Base-by-base conservation (phyloP, 1,284 basidiomycete species). In the Trametes sp. region DNA sequence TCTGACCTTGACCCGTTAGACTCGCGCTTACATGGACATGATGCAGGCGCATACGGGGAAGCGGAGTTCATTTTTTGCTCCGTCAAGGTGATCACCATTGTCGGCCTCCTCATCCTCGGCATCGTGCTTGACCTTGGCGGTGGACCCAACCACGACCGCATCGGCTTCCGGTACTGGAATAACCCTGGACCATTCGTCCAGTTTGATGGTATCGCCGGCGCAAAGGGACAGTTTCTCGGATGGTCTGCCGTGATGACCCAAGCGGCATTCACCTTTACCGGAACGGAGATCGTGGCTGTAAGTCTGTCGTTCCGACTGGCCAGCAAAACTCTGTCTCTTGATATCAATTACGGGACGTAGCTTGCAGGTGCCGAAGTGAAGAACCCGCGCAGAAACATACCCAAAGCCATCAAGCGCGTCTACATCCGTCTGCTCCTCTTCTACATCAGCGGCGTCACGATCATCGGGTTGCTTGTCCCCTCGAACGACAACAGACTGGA, bases 271-370 rank as follows among this genome's bases (percentile, higher is more conserved):
- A 91, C 89, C 13, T 95, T 89, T 80, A 87, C 88, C 64, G 85
- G 87, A 53, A 94, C 93, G 10, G 95, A 96, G 75, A 91, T 96
- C 66, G 91, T 96, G 44, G 94, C 93, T 38, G 88, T 95, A 72
- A 81, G 63, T 57, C 45, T 16, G 11, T 21, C 8, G 10, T 41
- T 10, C 21, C 13, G 24, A 24, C 44, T 24, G 14, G 24, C 5
- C 14, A 13, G n/a, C n/a, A n/a, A n/a, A n/a, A n/a, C n/a, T n/a
- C n/a, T n/a, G n/a, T n/a, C n/a, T n/a, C n/a, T n/a, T n/a, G n/a
- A n/a, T n/a, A n/a, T n/a, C n/a, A n/a, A n/a, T n/a, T 9, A 8
- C 29, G 50, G 9, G n/a, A 8, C 23, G n/a, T n/a, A 69, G 65
- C 76, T 76, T 21, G 73, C 74, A 5, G 73, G 70, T 6, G 74